Conservation (phyloP, 192 early-diverging fungal genomes). For the Podila verticillata region DNA sequence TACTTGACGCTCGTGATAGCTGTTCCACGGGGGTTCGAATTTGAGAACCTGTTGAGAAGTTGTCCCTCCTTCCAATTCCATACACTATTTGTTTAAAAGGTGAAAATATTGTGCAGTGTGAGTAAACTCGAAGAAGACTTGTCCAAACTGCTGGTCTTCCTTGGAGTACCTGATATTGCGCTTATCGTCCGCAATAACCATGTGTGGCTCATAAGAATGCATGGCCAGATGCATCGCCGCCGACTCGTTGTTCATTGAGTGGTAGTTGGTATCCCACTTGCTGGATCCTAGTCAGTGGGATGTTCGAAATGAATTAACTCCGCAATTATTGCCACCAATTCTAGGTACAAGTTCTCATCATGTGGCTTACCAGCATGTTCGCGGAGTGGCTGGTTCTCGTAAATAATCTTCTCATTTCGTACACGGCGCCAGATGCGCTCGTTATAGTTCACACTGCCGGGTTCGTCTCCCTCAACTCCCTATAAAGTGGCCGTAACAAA, state of each 20-base stretch:
- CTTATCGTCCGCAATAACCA: slow-evolving; percentile 78
- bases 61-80: slow-evolving; percentile 78
- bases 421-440: slow-evolving; percentile 77
- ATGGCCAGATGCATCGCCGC: slow-evolving; percentile 67
- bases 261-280: slow-evolving; percentile 65
- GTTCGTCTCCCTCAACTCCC: slow-evolving; percentile 80
- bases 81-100: slow-evolving; percentile 57
- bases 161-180: slow-evolving; percentile 70
- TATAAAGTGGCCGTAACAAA: slow-evolving; percentile 32
- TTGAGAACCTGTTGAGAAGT: slow-evolving; percentile 71
- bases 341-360: no score
- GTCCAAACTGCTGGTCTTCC: background rate
- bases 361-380: slow-evolving; percentile 59
- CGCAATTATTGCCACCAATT: no score
- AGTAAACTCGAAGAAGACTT: no score
- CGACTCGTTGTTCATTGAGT: slow-evolving; percentile 61
- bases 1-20: slow-evolving; percentile 81
- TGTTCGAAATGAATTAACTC: background rate
- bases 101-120: no score
- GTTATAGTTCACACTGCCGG: slow-evolving; percentile 79
- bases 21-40: slow-evolving; percentile 73
- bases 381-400: slow-evolving; percentile 59
- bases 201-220: slow-evolving; percentile 89
- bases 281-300: slow-evolving; percentile 53
- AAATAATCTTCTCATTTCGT: slow-evolving; percentile 72